Base-by-base conservation (phyloP, 2,329 filamentous ascomycete species). In the Nemania sp. region DNA sequence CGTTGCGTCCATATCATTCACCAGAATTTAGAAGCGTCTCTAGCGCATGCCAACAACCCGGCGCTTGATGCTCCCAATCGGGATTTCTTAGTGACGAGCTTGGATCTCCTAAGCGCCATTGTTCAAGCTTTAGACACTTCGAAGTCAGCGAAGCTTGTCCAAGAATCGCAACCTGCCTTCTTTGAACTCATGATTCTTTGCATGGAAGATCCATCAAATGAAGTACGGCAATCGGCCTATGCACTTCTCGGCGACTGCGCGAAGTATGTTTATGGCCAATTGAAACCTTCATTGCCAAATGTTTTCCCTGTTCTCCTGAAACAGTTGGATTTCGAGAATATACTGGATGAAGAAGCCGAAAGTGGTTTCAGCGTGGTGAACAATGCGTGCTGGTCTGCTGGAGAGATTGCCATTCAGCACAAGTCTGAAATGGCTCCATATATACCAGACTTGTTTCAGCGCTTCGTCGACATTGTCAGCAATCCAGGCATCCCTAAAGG, bases 371-470 rank as follows among this genome's bases (percentile, higher is more conserved):
- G 94, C 68, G 94, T 98, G 32, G 90, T 98, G 67, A 99, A 98
- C 86, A 99, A 99, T 78, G 95, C 96, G 24, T 98, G 95, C 82
- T 99, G 96, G 96, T 97, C 94, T 6, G 90, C 90, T 26, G 96
- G 96, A 49, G 96, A 99, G 82, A 96, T 98, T 69, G 89, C 94
- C 18, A 90, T 97, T 79, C 90, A 93, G 69, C 87, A 92, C 77
- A 88, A 90, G 72, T 89, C 90, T 69, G 89, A 87, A 62, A 92
- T 98, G 88, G 86, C 86, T 1, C 91, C 91, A 0, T 97, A 92
- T 77, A 87, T 94, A 10, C 89, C 92, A 24, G 88, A 92, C 69
- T 83, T 99, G 18, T 89, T 97, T 66, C 87, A 91, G 69, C 89
- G 92, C 45, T 88, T 97, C 29, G 87, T 93, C 45, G 88, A 91